A percentile compares a stretch with the other conserved stretches of the same genome.
Evolutionary conservation across 495 filamentous ascomycete genomes (phyloP).

Genomic region (Penicillium crystallinum): DNA sequence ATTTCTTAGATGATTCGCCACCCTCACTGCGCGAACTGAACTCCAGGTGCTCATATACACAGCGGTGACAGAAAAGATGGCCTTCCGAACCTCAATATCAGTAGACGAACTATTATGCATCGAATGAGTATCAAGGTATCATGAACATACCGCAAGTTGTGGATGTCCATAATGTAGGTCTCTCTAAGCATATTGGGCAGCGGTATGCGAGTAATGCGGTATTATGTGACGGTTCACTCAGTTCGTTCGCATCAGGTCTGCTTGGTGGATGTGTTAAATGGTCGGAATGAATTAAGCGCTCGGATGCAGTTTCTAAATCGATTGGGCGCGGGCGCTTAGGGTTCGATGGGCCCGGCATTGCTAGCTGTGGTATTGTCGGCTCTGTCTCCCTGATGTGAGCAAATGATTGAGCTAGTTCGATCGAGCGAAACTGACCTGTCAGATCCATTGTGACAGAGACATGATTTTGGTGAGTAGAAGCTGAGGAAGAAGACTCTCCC

Average conservation of each 20-base stretch:
- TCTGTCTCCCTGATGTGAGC: background rate
- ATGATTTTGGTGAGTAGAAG: background rate
- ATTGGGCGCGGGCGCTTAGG: background rate
- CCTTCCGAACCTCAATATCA: too few relatives aligned
- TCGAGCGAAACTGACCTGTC: background rate
- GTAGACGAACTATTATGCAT: background rate
- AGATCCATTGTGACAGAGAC: background rate
- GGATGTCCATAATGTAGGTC: slow-evolving; percentile 63
- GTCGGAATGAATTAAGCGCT: background rate
- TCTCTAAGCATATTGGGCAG: slow-evolving; percentile 86
- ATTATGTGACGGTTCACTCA: too few relatives aligned
- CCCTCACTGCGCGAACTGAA: slow-evolving; percentile 38
- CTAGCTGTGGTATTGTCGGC: background rate
- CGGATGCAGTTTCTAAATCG: background rate
- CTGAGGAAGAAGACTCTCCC: background rate
- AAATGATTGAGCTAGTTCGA: background rate
- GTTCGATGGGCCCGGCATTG: background rate
- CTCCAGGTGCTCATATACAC: slow-evolving; percentile 68
- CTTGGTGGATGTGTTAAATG: background rate
- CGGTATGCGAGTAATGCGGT: slow-evolving; percentile 53
- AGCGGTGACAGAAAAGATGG: slow-evolving; percentile 81
- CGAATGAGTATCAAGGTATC: background rate
- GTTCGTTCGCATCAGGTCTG: too few relatives aligned
- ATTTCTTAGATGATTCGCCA: slow-evolving; percentile 17
- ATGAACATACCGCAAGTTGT: slow-evolving; percentile 73